Conservation (phyloP, 2,329 filamentous ascomycete genomes). For the Alternaria hordeiaustralica region DNA sequence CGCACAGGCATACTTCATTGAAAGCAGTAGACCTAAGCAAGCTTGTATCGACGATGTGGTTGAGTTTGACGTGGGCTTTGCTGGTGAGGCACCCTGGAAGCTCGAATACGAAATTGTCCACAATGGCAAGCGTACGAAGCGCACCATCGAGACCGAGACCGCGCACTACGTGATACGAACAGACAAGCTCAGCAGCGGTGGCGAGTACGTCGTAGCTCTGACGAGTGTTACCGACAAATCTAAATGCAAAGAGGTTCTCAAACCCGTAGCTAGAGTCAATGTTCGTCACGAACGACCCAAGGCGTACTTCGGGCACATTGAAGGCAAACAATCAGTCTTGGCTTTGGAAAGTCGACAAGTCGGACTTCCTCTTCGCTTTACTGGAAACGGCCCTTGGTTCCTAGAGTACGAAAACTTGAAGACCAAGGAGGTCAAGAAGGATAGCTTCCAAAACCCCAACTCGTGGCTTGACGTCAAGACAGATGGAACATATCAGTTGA, state of each 20-base stretch:
- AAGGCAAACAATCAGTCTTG: constrained; percentile 76
- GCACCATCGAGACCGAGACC: constrained; percentile 68
- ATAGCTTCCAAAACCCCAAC: constrained; percentile 65
- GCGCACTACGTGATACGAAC: constrained; percentile 76
- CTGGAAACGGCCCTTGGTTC: constrained; percentile 84
- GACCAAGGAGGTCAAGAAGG: constrained; percentile 53
- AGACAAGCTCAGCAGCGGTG: constrained; percentile 75
- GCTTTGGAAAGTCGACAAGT: constrained; percentile 78
- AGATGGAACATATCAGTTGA: constrained; percentile 79
- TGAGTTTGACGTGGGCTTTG: constrained; percentile 74
- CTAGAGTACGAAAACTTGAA: constrained; percentile 76
- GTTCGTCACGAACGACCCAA: constrained; percentile 89
- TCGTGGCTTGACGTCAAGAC: constrained; percentile 70
- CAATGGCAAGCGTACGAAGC: constrained; percentile 80
- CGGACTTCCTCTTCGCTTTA: constrained; percentile 80
- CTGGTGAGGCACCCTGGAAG: constrained; percentile 85
- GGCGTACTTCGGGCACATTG: constrained; percentile 82
- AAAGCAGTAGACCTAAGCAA: constrained; percentile 63
- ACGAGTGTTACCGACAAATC: constrained; percentile 86
- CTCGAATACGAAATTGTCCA: constrained; percentile 93
- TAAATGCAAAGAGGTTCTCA: constrained; percentile 83
- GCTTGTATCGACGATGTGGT: constrained; percentile 85
- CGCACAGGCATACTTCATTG: constrained; percentile 75
- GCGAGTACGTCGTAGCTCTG: constrained; percentile 87
- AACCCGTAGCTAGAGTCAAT: constrained; percentile 82